Base-by-base conservation (phyloP, 2,329 filamentous ascomycete species). In the Kalaharituber pfeilii region DNA sequence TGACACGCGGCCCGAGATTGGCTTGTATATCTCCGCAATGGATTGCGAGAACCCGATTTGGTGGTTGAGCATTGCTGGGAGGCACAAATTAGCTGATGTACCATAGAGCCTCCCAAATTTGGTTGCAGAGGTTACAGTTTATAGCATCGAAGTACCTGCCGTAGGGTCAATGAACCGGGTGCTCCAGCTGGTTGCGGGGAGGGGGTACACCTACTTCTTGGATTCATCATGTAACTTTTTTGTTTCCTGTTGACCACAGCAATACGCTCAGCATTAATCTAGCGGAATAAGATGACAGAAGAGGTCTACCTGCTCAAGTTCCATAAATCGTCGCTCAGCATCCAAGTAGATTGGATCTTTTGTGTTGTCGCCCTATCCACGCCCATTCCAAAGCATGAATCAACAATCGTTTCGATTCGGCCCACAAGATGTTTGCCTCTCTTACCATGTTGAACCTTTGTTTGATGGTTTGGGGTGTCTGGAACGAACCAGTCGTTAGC, bases 1-100 rank as follows among this genome's bases (percentile, higher is more conserved):
- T 47, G 89, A 96, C 69, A 93, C 78, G 66, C 91, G 84, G 53
- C 91, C 91, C 53, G 89, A 95, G 64, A 98, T 98, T 62, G 91
- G 91, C 68, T 94, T 94, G 75, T 98, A 98, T 65, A 98, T 83
- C 69, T 98, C 91, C 60, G 84, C 82, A 73, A 94, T 89, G 62
- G 88, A 86, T 71, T 94, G 80, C 64, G 89, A 94, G 72, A 98
- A 98, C 68, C 94, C 89, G 70, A 98, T 96, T 73, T 98, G 91
- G 71, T 96, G 88, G 66, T 75, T 79, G 65, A 98, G 78, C 91
- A 98, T 98, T 74, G 84, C 77, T 80, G 26, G 3, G 5, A 39
- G 4, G 33, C 20, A 4, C 2, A 6, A 39, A 39, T 39, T 39
- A 5, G 20, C 33, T 39, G 33, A 39, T 39, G 33, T 18, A 8